Base-by-base conservation (phyloP, 441 rosid species). In the Adansonia rubrostipa region DNA sequence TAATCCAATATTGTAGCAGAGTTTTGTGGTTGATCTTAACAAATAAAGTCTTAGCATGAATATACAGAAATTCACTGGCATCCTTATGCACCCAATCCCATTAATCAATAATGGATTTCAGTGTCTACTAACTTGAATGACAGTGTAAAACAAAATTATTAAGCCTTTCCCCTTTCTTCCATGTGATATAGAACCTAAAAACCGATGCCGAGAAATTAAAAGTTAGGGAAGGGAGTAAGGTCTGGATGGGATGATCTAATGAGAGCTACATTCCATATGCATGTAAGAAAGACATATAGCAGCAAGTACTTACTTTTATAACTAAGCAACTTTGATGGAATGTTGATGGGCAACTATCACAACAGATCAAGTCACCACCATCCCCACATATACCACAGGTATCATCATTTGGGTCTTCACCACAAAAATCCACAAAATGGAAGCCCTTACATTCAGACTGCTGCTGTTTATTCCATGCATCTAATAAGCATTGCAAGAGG, bases 381-480 rank as follows among this genome's bases (percentile, higher is more conserved):
- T 97, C 99, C 72, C 99, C 99, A 86, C 99, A 97, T 60, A 93
- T 87, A 76, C 93, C 99, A 88, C 99, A 97, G 10, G 99, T 93
- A 85, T 97, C 99, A 19, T 44, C 71, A 67, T 67, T 67, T 45
- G 71, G 71, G 71, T 67, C 71, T 67, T 67, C 73, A 69, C 50
- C 28, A 42, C 73, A 42, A 78, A 88, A 84, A 78, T 95, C 91
- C 67, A 97, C 89, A 73, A 84, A 81, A 86, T 92, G 92, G 79
- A 86, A 89, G 63, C 93, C 93, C 77, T 87, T 89, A 68, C 28
- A 78, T 71, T 65, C 82, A 69, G 88, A 72, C 76, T 86, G 89
- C 5, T 88, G 91, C 80, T 89, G 93, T 83, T 90, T 93, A 66
- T 86, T 83, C 97, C 97, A 93, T n/a, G 92, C 87, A 24, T 90